Percentiles rank a stretch among this genome's conserved stretches.
These are phyloP conservation scores for Excoecaria cochinchinensis DNA, from an alignment of 345 rosid species.

Conservation along the genomic window DNA sequence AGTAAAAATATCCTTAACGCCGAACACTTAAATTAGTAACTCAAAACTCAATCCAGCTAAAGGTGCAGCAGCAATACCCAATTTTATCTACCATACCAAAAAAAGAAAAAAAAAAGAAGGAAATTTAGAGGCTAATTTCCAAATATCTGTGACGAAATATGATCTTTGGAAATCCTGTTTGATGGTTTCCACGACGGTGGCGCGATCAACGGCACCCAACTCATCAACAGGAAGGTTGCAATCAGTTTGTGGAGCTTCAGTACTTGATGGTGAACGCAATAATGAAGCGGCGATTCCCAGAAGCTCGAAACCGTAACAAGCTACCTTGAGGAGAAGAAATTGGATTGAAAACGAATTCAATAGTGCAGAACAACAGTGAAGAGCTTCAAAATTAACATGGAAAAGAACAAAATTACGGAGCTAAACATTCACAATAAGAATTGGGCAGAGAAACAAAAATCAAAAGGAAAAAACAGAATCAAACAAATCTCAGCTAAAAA, in stretches of 20 bases:
- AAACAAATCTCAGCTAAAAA: too few species aligned
- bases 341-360: too few species aligned
- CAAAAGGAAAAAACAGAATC: too few species aligned
- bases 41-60: not conserved
- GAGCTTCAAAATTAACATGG: too few species aligned
- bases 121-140: not conserved
- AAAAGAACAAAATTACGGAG: too few species aligned
- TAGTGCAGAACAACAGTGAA: too few species aligned
- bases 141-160: constrained; percentile 78
- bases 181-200: constrained; percentile 52
- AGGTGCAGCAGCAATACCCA: not conserved
- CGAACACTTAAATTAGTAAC: not conserved
- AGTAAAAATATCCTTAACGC: too few species aligned
- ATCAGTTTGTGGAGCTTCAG: constrained; percentile 23
- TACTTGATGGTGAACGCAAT: constrained; percentile 46
- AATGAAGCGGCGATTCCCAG: constrained; percentile 85
- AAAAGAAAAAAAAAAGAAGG: too few species aligned
- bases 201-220: constrained; percentile 57
- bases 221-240: constrained; percentile 41
- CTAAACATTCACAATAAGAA: too few species aligned
- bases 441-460: too few species aligned
- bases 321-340: constrained; percentile 79
- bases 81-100: not conserved
- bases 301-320: constrained; percentile 94
- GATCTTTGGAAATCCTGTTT: constrained; percentile 73